Conservation (phyloP, 768 basidiomycete species). For the Leucocoprinus birnbaumii region DNA sequence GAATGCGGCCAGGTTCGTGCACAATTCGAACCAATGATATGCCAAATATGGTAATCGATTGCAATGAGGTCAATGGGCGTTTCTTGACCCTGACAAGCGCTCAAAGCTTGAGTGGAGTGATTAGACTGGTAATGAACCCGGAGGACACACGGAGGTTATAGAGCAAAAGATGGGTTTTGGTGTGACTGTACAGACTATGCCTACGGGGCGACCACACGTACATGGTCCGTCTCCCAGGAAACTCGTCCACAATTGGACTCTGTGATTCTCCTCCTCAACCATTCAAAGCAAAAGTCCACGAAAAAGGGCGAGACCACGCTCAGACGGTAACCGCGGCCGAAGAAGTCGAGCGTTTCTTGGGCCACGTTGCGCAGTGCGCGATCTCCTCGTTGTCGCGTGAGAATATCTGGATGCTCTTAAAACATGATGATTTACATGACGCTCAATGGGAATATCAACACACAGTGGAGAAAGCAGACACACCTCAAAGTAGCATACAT, state of each 20-base stretch:
- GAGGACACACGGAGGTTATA: neutral
- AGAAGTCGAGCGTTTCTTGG: neutral
- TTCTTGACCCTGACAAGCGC: neutral
- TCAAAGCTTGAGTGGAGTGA: neutral
- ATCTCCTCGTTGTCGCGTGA: neutral
- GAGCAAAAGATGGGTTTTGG: neutral
- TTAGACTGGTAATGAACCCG: neutral
- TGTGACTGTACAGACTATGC: neutral
- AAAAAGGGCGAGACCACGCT: neutral
- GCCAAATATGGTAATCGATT: slow-evolving; percentile 10
- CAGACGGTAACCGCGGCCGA: no score
- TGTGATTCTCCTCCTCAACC: neutral
- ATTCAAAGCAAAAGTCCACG: neutral
- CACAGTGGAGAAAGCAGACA: neutral
- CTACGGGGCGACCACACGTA: neutral
- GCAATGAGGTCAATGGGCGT: neutral
- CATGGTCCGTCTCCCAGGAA: slow-evolving; percentile 18
- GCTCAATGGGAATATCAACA: no score
- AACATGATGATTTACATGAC: no score
- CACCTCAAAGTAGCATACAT: neutral
- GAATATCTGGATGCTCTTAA: no score
- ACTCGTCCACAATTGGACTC: slow-evolving; percentile 6
- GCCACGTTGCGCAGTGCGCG: neutral
- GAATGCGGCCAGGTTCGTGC: slow-evolving; percentile 1
- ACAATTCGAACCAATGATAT: slow-evolving; percentile 10